Conservation (phyloP, 2,329 filamentous ascomycete species). For the Teratosphaeria nubilosa region DNA sequence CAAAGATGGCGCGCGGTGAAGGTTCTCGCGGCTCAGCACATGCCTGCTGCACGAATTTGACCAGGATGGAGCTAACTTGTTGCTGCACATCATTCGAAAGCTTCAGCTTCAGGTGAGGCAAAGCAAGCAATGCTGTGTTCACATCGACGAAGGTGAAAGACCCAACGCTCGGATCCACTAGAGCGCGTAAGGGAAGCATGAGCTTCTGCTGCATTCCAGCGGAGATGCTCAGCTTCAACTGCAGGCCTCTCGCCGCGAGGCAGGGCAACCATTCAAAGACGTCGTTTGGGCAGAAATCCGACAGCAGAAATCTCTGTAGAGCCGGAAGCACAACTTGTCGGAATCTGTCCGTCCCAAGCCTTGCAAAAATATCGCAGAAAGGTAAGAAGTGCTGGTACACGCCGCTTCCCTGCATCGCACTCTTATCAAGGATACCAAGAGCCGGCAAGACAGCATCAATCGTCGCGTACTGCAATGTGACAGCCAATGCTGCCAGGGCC, state of each 20-base stretch:
- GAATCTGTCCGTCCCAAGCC: conserved; percentile 65
- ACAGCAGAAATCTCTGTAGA: conserved; percentile 74
- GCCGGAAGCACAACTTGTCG: conserved; percentile 65
- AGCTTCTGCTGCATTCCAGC: background rate
- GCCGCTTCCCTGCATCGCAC: conserved; percentile 49
- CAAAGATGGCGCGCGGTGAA: conserved; percentile 7
- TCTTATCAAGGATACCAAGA: conserved; percentile 52
- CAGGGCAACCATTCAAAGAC: conserved; percentile 3
- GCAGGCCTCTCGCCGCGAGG: background rate
- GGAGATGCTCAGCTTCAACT: conserved; percentile 1
- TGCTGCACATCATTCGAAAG: conserved; percentile 7
- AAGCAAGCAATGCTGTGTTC: conserved; percentile 8
- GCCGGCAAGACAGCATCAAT: conserved; percentile 68
- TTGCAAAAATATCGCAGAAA: conserved; percentile 74
- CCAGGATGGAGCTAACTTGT: conserved; percentile 4
- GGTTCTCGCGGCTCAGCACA: background rate
- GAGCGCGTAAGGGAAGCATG: background rate
- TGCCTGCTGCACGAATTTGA: background rate
- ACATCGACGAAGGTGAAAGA: background rate
- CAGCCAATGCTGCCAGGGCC: conserved; percentile 39
- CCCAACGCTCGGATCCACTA: background rate
- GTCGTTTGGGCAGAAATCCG: conserved; percentile 10
- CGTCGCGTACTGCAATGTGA: conserved; percentile 64
- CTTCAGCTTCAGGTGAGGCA: conserved; percentile 11
- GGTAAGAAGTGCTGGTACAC: conserved; percentile 66